A percentile compares a stretch with the other conserved stretches of the same genome.
These are phyloP conservation scores for Gamarada debralockiae DNA, from an alignment of 495 filamentous ascomycete species.

Conservation along the genomic window DNA sequence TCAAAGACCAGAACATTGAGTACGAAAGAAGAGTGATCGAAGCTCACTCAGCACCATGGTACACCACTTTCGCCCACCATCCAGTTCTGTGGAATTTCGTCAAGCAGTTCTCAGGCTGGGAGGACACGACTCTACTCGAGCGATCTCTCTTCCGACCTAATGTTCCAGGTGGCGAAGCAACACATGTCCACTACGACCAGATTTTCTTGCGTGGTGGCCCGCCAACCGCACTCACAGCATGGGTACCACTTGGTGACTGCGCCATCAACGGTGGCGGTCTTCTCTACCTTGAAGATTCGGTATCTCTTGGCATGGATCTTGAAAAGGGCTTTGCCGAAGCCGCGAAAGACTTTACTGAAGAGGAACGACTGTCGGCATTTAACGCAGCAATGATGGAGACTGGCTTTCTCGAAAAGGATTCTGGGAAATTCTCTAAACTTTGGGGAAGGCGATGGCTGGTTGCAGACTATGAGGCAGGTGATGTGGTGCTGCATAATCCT, in stretches of 20 bases:
- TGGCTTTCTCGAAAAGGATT: neutral
- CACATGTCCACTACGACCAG: conserved; percentile 61
- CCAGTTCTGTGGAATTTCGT: too few species aligned
- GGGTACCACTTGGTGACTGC: conserved; percentile 60
- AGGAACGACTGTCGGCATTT: neutral
- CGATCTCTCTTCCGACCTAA: conserved; percentile 51
- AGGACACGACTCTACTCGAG: too few species aligned
- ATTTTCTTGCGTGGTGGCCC: conserved; percentile 56
- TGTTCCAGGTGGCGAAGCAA: conserved; percentile 53
- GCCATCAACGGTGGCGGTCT: conserved; percentile 52
- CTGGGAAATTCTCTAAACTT: conserved; percentile 32
- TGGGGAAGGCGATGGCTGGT: conserved; percentile 45
- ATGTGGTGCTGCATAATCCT: conserved; percentile 57
- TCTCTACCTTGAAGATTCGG: conserved; percentile 52
- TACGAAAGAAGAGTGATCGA: too few species aligned
- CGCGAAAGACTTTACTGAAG: neutral
- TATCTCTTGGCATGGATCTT: conserved; percentile 19
- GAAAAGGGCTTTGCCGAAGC: neutral
- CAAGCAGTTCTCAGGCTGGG: too few species aligned
- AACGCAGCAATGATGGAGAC: neutral
- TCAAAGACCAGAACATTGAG: too few species aligned
- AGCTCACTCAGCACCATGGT: too few species aligned
- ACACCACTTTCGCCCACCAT: too few species aligned
- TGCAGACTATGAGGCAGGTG: conserved; percentile 51
- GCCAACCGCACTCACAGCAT: conserved; percentile 54